Conservation (phyloP, 2,329 filamentous ascomycete genomes). For the Alternaria sp. region DNA sequence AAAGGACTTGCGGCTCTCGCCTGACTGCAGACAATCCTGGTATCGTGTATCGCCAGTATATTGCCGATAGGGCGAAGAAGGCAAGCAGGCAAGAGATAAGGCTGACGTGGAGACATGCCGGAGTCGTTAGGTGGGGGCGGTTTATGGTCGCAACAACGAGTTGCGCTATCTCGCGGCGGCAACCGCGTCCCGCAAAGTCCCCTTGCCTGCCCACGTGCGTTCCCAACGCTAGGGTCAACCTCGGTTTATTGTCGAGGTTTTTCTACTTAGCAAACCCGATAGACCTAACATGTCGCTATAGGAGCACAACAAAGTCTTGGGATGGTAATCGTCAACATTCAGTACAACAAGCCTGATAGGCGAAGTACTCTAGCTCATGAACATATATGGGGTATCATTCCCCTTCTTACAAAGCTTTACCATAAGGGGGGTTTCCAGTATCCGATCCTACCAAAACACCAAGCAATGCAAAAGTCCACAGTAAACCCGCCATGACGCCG, state of each 20-base stretch:
- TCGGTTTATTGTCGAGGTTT: not conserved
- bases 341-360: not conserved
- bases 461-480: slow-evolving; percentile 3
- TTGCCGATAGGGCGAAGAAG: not conserved
- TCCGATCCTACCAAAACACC: slow-evolving; percentile 5
- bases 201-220: not conserved
- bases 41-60: not conserved
- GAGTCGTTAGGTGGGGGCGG: not conserved
- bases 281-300: not conserved
- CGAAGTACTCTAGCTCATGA: not conserved
- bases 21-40: not conserved
- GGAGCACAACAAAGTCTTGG: not conserved
- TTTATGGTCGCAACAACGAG: not conserved
- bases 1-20: not conserved
- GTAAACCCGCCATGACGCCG: not conserved
- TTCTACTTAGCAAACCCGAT: not conserved
- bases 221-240: not conserved
- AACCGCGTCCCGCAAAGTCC: not conserved
- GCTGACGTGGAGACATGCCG: not conserved
- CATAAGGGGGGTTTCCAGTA: not conserved
- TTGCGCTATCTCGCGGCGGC: not conserved
- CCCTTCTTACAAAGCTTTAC: slow-evolving; percentile 3
- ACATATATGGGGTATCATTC: slow-evolving; percentile 7
- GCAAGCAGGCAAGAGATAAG: not conserved
- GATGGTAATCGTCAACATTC: not conserved